A percentile compares a stretch with the other conserved stretches of the same genome.
Conservation (phyloP, 1,139 yeast species). For the Blastobotrys apis region DNA sequence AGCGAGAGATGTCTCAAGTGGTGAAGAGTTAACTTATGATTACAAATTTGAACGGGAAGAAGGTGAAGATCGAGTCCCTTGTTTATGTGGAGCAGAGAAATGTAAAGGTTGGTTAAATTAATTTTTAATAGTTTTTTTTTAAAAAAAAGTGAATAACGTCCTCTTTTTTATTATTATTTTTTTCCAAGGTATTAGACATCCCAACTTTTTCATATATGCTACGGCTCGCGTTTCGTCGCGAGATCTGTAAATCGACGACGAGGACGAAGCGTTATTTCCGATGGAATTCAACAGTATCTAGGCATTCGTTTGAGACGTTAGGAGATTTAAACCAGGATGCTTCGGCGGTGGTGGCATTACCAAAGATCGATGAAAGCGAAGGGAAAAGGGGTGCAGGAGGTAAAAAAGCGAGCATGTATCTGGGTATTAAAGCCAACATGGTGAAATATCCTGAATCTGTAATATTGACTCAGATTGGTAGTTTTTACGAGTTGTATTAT, state of each 20-base stretch:
- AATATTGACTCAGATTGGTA: slow-evolving; percentile 82
- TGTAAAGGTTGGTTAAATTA: slow-evolving; percentile 90
- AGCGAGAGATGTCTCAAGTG: slow-evolving; percentile 64
- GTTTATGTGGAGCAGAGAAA: slow-evolving; percentile 91
- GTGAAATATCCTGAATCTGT: slow-evolving; percentile 60
- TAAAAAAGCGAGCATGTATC: slow-evolving; percentile 5
- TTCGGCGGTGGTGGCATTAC: too few relatives aligned
- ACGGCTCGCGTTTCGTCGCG: too few relatives aligned
- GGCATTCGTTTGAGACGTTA: slow-evolving; percentile 2
- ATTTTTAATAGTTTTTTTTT: too few relatives aligned
- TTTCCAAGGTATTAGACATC: too few relatives aligned
- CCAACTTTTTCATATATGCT: too few relatives aligned
- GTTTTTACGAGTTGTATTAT: slow-evolving; percentile 69
- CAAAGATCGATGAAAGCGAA: too few relatives aligned
- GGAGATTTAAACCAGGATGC: too few relatives aligned
- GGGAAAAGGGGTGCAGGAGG: too few relatives aligned
- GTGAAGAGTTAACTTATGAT: slow-evolving; percentile 89
- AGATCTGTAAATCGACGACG: too few relatives aligned
- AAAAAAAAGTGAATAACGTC: too few relatives aligned
- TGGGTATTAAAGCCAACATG: slow-evolving; percentile 40
- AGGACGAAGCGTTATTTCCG: too few relatives aligned
- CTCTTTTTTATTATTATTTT: too few relatives aligned
- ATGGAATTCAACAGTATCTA: background rate
- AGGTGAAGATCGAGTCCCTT: slow-evolving; percentile 83
- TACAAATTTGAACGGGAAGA: slow-evolving; percentile 93